A percentile compares a stretch with the other conserved stretches of the same genome.
These are phyloP conservation scores for Tylopilus cervinicoccineus DNA, from an alignment of 768 basidiomycete species.

Conservation along the genomic window DNA sequence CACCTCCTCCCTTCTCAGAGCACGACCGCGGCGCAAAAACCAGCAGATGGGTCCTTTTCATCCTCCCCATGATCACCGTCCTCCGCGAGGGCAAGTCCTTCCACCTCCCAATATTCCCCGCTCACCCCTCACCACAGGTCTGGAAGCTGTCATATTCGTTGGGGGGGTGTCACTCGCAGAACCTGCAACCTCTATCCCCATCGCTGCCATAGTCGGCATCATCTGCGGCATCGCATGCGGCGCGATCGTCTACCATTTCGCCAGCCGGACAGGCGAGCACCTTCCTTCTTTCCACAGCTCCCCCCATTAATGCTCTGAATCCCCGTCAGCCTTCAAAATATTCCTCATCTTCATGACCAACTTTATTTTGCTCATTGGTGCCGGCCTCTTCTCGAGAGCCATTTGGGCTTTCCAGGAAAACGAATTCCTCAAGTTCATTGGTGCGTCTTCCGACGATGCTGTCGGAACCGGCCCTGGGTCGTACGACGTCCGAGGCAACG, in stretches of 20 bases:
- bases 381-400: slow-evolving; percentile 84
- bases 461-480: slow-evolving; percentile 79
- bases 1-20: slow-evolving; percentile 22
- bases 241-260: slow-evolving; percentile 74
- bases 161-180: slow-evolving; percentile 89
- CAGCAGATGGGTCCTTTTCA: slow-evolving; percentile 84
- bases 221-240: slow-evolving; percentile 73
- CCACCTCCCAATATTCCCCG: too few species aligned
- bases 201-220: slow-evolving; percentile 85
- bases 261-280: slow-evolving; percentile 61
- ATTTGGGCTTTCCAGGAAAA: slow-evolving; percentile 71
- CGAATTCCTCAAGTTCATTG: slow-evolving; percentile 63
- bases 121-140: slow-evolving; percentile 37
- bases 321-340: slow-evolving; percentile 57
- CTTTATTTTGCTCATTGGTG: slow-evolving; percentile 88
- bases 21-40: slow-evolving; percentile 47
- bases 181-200: slow-evolving; percentile 79
- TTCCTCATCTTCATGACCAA: slow-evolving; percentile 94
- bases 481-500: slow-evolving; percentile 74
- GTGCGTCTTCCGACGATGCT: slow-evolving; percentile 65
- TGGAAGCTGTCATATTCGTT: slow-evolving; percentile 92
- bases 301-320: neutral
- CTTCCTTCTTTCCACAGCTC: too few species aligned
- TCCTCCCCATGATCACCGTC: slow-evolving; percentile 89
- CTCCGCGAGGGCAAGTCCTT: slow-evolving; percentile 73